Base-by-base conservation (phyloP, 2,329 filamentous ascomycete genomes). In the Diaporthe vexans region DNA sequence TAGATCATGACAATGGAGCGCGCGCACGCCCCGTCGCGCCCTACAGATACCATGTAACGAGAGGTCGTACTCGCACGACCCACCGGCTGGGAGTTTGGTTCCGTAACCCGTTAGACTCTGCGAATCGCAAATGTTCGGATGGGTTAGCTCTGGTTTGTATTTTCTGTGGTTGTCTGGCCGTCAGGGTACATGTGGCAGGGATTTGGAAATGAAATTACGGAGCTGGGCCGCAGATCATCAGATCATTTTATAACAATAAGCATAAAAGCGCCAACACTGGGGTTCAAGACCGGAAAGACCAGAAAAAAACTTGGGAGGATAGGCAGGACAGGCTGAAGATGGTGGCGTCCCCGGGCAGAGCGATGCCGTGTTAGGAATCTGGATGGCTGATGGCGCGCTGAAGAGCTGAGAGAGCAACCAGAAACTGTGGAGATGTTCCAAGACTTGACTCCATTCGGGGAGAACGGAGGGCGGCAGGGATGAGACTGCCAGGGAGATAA, bases 291-390 rank as follows among this genome's bases (percentile, higher is more conserved):
- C 46, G 24, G 21, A 37, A 33, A 13, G 19, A 40, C 37, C 37
- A 40, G 37, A 40, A 40, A 11, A 40, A 40, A 17, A 51, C 26
- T 7, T 52, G 63, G 63, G 33, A 67, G 63, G 35, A 52, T 33
- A 52, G 11, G 37, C 37, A 13, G 63, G 63, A 10, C 37, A 48
- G 19, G 63, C 37, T 13, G 10, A 40, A 40, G 11, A 40, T 40
- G 10, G 37, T 13, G 37, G 37, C 37, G 37, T 40, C 40, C 59
- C 46, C 63, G 63, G 63, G 15, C 63, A 52, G 52, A 61, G 73
- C 73, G 59, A 59, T 73, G 69, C 73, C 73, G 67, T 68, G 61
- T 74, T 69, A 10, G 73, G 70, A 56, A 74, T 74, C 61, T 74
- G 61, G 37, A 73, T 74, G 54, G 54, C 56, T 61, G 54, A 37